Evolutionary conservation across 2,329 filamentous ascomycete species (phyloP).

Genomic region (Paecilomyces sp.): DNA sequence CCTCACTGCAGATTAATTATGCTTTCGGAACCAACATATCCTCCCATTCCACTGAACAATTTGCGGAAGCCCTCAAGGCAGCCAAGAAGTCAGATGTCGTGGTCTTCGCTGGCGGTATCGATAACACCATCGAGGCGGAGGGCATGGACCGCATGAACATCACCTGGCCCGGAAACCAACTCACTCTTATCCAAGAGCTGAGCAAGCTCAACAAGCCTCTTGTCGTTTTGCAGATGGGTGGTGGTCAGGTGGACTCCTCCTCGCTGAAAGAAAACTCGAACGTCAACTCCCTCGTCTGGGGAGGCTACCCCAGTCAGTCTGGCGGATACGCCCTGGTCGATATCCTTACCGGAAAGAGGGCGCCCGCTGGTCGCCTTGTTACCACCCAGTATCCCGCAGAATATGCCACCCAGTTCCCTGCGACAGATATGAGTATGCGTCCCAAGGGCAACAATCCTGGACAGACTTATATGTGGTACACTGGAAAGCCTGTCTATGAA

Average conservation of each 20-base stretch:
- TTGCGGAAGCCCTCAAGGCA: conserved; percentile 25
- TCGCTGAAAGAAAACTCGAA: conserved; percentile 31
- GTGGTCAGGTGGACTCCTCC: conserved; percentile 37
- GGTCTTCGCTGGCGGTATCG: conserved; percentile 36
- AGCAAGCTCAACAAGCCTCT: conserved; percentile 30
- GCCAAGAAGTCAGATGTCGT: conserved; percentile 30
- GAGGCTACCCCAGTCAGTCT: conserved; percentile 38
- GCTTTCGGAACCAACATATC: conserved; percentile 31
- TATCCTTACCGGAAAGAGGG: conserved; percentile 34
- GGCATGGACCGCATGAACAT: conserved; percentile 33
- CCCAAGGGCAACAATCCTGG: conserved; percentile 33
- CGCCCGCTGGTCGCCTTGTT: conserved; percentile 35
- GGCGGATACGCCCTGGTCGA: conserved; percentile 36
- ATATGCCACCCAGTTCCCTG: conserved; percentile 36
- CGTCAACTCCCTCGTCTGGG: conserved; percentile 37
- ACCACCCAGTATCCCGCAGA: conserved; percentile 31
- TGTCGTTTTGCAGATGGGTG: conserved; percentile 37
- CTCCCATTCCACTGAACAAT: conserved; percentile 20
- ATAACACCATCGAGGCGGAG: conserved; percentile 36
- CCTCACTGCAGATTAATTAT: conserved; percentile 41
- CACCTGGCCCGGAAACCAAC: conserved; percentile 36
- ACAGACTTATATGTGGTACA: conserved; percentile 41
- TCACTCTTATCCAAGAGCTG: conserved; percentile 33
- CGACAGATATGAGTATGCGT: conserved; percentile 35
- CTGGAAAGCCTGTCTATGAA: conserved; percentile 29